These are phyloP conservation scores for Podochytrium sp. DNA, from an alignment of 192 early-diverging fungal species.

Conservation along the genomic window DNA sequence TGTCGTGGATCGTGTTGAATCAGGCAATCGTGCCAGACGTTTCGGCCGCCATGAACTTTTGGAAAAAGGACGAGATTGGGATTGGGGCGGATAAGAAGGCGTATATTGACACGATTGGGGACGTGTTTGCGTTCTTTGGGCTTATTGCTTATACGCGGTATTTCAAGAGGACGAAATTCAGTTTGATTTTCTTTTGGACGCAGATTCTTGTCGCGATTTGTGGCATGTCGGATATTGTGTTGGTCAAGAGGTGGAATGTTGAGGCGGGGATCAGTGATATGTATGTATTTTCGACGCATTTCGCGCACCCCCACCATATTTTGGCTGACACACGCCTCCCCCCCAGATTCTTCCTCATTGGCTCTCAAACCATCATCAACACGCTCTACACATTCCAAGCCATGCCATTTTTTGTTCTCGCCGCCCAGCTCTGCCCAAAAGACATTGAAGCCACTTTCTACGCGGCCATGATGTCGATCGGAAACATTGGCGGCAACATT, in stretches of 20 bases:
- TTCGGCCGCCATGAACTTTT: slow-evolving; percentile 35
- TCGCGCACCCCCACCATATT: neutral
- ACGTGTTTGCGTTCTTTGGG: slow-evolving; percentile 20
- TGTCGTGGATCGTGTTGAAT: slow-evolving; percentile 27
- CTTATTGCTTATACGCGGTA: slow-evolving; percentile 26
- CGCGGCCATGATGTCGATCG: slow-evolving; percentile 30
- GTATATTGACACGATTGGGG: slow-evolving; percentile 33
- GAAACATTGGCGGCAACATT: slow-evolving; percentile 35
- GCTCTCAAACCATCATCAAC: slow-evolving; percentile 28
- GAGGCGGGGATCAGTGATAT: slow-evolving; percentile 13
- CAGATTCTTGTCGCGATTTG: slow-evolving; percentile 26
- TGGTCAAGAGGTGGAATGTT: slow-evolving; percentile 29
- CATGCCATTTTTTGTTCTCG: slow-evolving; percentile 39
- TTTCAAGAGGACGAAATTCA: slow-evolving; percentile 25
- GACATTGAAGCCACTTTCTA: slow-evolving; percentile 42
- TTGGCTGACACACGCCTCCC: too few species aligned
- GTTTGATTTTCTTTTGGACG: slow-evolving; percentile 35
- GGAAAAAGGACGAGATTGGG: slow-evolving; percentile 19
- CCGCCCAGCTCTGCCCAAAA: slow-evolving; percentile 34
- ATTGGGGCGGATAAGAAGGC: slow-evolving; percentile 33
- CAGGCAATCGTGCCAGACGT: slow-evolving; percentile 37
- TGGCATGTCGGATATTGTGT: slow-evolving; percentile 27
- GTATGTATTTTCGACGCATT: neutral
- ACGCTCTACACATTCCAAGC: slow-evolving; percentile 29
- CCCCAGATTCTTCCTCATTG: slow-evolving; percentile 31